phyloP scores from a whole-genome alignment of 176 grass and related monocot species.

The Avena sativa region DNA sequence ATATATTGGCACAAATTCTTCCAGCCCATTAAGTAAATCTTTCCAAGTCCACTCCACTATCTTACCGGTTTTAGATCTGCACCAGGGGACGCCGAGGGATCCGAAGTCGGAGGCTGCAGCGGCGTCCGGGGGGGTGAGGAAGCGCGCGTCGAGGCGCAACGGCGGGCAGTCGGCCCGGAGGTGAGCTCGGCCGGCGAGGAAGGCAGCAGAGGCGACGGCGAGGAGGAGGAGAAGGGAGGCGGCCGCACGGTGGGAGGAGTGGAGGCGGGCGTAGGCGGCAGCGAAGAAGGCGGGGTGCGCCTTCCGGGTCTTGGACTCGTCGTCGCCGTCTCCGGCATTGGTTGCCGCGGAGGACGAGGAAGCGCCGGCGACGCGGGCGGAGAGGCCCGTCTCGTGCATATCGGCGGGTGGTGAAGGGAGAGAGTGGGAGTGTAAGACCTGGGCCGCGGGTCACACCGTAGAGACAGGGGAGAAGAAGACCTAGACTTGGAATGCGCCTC shows the following conservation, averaged over 20 bases:
- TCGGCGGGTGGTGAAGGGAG: not conserved
- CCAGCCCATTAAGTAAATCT: conserved; percentile 75
- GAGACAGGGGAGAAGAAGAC: not conserved
- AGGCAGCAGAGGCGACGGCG: conserved; percentile 49
- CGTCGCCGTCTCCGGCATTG: conserved; percentile 37
- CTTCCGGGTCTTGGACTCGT: conserved; percentile 70
- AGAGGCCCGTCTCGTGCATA: conserved; percentile 55
- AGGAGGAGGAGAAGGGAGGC: conserved; percentile 57
- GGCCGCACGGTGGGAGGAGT: conserved; percentile 39
- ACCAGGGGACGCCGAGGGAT: conserved; percentile 89
- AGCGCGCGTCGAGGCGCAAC: conserved; percentile 56
- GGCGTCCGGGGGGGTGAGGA: conserved; percentile 44
- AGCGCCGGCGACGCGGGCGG: conserved; percentile 38
- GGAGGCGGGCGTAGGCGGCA: conserved; percentile 43
- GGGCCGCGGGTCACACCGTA: not conserved
- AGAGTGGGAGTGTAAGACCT: not conserved
- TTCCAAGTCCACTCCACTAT: conserved; percentile 69
- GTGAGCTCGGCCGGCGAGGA: conserved; percentile 50
- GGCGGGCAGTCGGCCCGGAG: conserved; percentile 37
- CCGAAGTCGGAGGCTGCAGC: conserved; percentile 82
- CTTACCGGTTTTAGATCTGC: conserved; percentile 85
- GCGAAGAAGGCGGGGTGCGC: conserved; percentile 49
- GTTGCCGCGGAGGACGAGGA: conserved; percentile 12
- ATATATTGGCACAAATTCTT: conserved; percentile 90
- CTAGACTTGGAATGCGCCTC: not conserved